Evolutionary conservation across 75 land plant genomes (phyloP), one percentile per base, ranked within the genome.

Genomic region (Selaginella tamariscina): DNA sequence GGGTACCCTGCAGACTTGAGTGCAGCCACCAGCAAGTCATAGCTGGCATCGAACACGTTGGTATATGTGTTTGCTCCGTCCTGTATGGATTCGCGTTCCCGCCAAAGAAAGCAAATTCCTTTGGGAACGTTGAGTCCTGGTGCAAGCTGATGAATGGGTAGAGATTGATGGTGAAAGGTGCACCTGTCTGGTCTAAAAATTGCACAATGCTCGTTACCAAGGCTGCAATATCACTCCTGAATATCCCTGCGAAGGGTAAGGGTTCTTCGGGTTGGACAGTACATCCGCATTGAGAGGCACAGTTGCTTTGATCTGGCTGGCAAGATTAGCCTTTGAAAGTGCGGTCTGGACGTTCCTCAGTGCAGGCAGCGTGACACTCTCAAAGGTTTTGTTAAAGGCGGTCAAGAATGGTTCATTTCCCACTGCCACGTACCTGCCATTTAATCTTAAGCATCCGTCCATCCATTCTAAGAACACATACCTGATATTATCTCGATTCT

Each of bases 261-360:
- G 24, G 26, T 5, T 5, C 49, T 15, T 5, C 27, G 62, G 8
- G 26, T 27, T 59, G 24, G 23, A 2, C 62, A 59, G 26, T 5
- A 59, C 62, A n/a, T 59, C 62, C n/a, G 62, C 62, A n/a, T 59
- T 59, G 62, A 59, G 62, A 8, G 62, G 62, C 8, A 59, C 62
- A 5, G 62, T 59, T 5, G 26, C 26, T 23, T 59, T 59, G 62
- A 59, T 59, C 26, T 59, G 23, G 62, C 18, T 5, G 49, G 5
- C 26, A n/a, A 59, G 62, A 2, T 23, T 23, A 2, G 62, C 62
- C 23, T 23, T 5, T n/a, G 62, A 5, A 5, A 59, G 62, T 5
- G 62, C 62, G 24, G 18, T 5, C 26, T 59, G 62, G 26, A 59
- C 23, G 26, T 59, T 59, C 23, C 23, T 8, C 5, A 59, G 62